Conservation (phyloP, 2,329 filamentous ascomycete genomes). For the Neonectria magnoliae region DNA sequence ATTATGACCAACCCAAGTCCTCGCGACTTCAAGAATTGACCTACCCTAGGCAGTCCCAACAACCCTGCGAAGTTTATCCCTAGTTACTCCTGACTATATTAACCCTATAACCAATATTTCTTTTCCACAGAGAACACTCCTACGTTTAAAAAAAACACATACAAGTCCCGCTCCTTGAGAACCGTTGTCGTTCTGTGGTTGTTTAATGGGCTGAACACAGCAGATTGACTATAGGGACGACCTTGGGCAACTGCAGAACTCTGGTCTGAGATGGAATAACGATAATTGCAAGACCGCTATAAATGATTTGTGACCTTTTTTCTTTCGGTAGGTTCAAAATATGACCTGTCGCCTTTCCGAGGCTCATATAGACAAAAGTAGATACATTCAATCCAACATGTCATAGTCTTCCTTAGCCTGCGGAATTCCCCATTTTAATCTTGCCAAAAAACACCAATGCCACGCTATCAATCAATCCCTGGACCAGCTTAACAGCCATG, state of each 20-base stretch:
- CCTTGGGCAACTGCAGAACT: neutral
- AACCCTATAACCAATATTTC: too few relatives aligned
- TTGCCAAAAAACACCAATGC: slow-evolving; percentile 3
- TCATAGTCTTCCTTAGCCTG: neutral
- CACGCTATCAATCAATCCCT: slow-evolving; percentile 7
- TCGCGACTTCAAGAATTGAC: too few relatives aligned
- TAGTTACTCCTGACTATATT: too few relatives aligned
- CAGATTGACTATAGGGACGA: neutral
- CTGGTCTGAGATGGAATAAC: neutral
- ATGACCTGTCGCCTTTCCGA: neutral
- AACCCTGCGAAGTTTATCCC: too few relatives aligned
- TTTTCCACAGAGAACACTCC: too few relatives aligned
- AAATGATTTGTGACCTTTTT: neutral
- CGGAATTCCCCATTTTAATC: neutral
- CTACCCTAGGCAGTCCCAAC: too few relatives aligned
- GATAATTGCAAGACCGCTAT: neutral
- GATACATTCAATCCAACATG: neutral
- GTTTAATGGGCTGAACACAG: neutral
- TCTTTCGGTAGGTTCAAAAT: neutral
- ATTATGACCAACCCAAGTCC: too few relatives aligned
- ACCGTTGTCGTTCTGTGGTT: neutral
- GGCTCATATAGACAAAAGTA: slow-evolving; percentile 7
- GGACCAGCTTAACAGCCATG: neutral
- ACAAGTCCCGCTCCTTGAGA: too few relatives aligned
- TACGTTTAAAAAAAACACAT: too few relatives aligned